Evolutionary conservation across 257 asterid genomes (phyloP).

Genomic region (Ligustrum vulgare): DNA sequence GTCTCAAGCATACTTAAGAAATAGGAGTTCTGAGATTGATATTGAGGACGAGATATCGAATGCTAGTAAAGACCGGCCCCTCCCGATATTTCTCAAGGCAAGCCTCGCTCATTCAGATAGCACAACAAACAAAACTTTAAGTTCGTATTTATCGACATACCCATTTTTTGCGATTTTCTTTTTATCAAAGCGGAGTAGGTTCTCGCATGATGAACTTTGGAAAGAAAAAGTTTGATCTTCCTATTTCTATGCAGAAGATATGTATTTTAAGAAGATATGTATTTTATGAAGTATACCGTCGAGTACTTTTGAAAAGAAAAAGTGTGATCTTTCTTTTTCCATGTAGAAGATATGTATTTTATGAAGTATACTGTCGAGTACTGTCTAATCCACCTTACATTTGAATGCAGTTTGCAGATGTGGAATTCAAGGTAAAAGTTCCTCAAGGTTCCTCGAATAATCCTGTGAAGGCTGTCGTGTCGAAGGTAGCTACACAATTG

Average conservation of each 20-base stretch:
- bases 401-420: constrained; percentile 76
- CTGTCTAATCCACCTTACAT: neutral
- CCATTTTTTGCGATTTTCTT: neutral
- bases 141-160: neutral
- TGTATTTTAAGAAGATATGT: neutral
- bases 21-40: constrained; percentile 57
- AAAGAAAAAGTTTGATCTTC: neutral
- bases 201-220: neutral
- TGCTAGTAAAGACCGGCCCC: constrained; percentile 45
- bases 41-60: constrained; percentile 48
- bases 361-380: neutral
- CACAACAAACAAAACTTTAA: neutral
- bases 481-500: constrained; percentile 54
- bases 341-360: neutral
- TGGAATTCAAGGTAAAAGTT: constrained; percentile 71
- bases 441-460: constrained; percentile 44
- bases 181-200: neutral
- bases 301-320: no score
- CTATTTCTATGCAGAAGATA: neutral
- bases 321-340: neutral
- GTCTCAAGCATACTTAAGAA: constrained; percentile 50
- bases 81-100: constrained; percentile 87
- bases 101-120: neutral
- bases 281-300: neutral
- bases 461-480: constrained; percentile 60